phyloP scores from a whole-genome alignment of 2,329 filamentous ascomycete genomes.

The Huntiella savannae region DNA sequence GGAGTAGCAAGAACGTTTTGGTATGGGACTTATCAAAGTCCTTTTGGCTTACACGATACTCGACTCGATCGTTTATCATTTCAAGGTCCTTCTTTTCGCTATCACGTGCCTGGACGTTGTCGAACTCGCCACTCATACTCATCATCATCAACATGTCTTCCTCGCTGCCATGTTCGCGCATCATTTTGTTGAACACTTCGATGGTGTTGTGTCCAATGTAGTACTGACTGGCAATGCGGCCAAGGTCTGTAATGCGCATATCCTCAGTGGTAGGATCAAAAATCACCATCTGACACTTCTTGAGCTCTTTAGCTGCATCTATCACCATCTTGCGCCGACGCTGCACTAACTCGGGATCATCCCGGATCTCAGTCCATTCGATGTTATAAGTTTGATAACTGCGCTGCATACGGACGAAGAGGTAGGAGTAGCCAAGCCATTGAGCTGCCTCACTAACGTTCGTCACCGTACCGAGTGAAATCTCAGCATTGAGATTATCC shows the following conservation, averaged over 20 bases:
- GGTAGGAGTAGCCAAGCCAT: slow-evolving; percentile 94
- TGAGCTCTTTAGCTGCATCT: slow-evolving; percentile 68
- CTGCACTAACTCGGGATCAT: slow-evolving; percentile 76
- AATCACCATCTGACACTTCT: slow-evolving; percentile 96
- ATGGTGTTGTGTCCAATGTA: slow-evolving; percentile 89
- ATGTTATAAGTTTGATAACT: slow-evolving; percentile 89
- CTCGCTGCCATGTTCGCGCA: slow-evolving; percentile 69
- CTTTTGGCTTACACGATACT: slow-evolving; percentile 20
- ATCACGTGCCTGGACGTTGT: slow-evolving; percentile 87
- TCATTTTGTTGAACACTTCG: slow-evolving; percentile 90
- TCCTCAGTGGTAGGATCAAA: slow-evolving; percentile 79
- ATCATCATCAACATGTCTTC: slow-evolving; percentile 93
- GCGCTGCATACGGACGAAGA: slow-evolving; percentile 90
- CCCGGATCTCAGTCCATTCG: slow-evolving; percentile 74
- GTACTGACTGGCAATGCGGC: slow-evolving; percentile 89
- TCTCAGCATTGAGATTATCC: slow-evolving; percentile 92
- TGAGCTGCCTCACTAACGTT: slow-evolving; percentile 85
- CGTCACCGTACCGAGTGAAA: slow-evolving; percentile 83
- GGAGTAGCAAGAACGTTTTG: slow-evolving; percentile 89
- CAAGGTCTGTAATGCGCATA: slow-evolving; percentile 82
- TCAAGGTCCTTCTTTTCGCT: slow-evolving; percentile 77
- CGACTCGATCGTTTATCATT: slow-evolving; percentile 41
- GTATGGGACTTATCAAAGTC: slow-evolving; percentile 52
- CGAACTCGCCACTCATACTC: slow-evolving; percentile 91
- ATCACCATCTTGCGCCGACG: slow-evolving; percentile 71